These are phyloP conservation scores for Boletus reticuloceps DNA, from an alignment of 768 basidiomycete genomes.

Conservation along the genomic window DNA sequence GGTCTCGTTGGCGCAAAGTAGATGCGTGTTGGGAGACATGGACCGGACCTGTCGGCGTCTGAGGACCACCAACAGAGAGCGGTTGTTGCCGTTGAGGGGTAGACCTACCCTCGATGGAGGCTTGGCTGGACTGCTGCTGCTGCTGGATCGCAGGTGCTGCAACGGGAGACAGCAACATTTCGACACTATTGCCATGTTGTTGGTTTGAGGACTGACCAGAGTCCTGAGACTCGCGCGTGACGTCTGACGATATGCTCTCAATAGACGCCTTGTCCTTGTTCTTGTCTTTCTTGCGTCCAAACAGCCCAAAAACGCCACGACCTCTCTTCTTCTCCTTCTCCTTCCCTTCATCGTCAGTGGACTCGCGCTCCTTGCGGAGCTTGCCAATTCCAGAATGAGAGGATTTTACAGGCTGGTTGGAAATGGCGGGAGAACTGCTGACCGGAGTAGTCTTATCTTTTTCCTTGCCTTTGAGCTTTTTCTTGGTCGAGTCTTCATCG, in stretches of 20 bases:
- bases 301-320: conserved; percentile 76
- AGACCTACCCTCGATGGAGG: conserved; percentile 17
- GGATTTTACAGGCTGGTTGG: conserved; percentile 18
- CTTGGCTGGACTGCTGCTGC: conserved; percentile 43
- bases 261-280: conserved; percentile 58
- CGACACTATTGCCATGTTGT: conserved; percentile 27
- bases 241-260: conserved; percentile 49
- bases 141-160: conserved; percentile 56
- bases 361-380: conserved; percentile 45
- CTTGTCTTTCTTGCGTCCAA: conserved; percentile 75
- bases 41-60: conserved; percentile 26
- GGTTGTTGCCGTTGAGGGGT: conserved; percentile 21
- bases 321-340: conserved; percentile 63
- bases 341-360: conserved; percentile 47
- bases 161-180: conserved; percentile 47
- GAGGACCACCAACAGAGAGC: conserved; percentile 25
- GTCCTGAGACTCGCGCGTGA: conserved; percentile 58
- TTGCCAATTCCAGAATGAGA: conserved; percentile 26
- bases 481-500: conserved; percentile 45
- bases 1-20: conserved; percentile 81
- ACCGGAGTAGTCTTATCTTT: conserved; percentile 43
- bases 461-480: conserved; percentile 50
- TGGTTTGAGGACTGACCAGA: conserved; percentile 53
- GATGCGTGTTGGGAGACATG: conserved; percentile 61
- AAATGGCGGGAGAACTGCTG: conserved; percentile 25